A percentile compares a stretch with the other conserved stretches of the same genome.
Evolutionary conservation across 2,329 filamentous ascomycete species (phyloP).

Genomic region (Whalleya microplaca): DNA sequence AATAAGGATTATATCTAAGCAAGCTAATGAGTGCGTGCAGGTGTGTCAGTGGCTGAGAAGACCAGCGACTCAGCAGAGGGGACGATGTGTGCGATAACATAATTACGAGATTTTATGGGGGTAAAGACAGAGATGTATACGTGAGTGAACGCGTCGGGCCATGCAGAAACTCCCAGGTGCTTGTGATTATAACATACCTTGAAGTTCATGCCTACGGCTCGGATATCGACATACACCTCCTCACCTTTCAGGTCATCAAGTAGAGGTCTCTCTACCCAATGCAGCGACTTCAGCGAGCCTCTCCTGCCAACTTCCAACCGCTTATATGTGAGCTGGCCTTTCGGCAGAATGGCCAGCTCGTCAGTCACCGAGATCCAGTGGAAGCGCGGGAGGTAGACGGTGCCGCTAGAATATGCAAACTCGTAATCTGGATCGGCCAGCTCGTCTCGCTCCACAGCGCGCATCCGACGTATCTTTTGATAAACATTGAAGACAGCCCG

Average conservation of each 20-base stretch:
- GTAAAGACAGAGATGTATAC: too few species aligned
- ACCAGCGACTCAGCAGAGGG: too few species aligned
- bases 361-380: conserved; percentile 8
- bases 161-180: too few species aligned
- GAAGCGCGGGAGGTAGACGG: conserved; percentile 13
- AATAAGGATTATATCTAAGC: too few species aligned
- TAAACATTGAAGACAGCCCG: conserved; percentile 7
- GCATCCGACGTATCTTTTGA: conserved; percentile 7
- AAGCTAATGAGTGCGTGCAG: too few species aligned
- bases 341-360: neutral
- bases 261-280: conserved; percentile 7
- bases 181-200: conserved; percentile 1
- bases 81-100: too few species aligned
- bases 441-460: conserved; percentile 2
- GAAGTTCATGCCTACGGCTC: conserved; percentile 23
- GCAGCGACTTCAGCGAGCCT: conserved; percentile 9
- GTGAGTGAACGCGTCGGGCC: too few species aligned
- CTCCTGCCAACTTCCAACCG: conserved; percentile 8
- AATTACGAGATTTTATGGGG: too few species aligned
- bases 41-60: too few species aligned
- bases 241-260: conserved; percentile 1
- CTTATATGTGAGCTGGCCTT: neutral
- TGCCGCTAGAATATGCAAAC: conserved; percentile 4
- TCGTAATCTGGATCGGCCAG: conserved; percentile 14
- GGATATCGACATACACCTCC: conserved; percentile 9